Evolutionary conservation across 208 protist species (phyloP), one percentile per base, ranked within the genome.

Genomic region (Trichomonas vaginalis): DNA sequence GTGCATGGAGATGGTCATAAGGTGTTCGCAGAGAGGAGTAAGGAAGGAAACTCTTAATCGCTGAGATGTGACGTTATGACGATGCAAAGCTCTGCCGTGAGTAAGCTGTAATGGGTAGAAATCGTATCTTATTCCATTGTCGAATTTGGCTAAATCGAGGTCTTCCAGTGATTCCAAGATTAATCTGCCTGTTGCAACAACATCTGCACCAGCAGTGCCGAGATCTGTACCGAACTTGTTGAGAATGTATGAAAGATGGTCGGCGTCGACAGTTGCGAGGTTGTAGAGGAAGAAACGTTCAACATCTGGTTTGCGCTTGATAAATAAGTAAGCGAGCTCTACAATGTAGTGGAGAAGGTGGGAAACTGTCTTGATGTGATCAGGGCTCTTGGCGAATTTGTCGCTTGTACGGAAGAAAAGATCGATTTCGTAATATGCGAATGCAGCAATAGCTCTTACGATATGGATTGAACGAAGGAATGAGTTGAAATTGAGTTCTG

Each of bases 371-470:
- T n/a, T 51, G 6, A 92, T 32, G 46, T 92, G 86, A 15, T 51
- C 32, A 39, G 23, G 45, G 9, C 45, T 45, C 40, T 45, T 48
- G 17, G 3, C 10, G 42, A 51, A n/a, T 92, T 92, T 42, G 27
- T 92, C 86, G 17, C 27, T 48, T 14, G 39, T 35, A 8, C 45
- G 23, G 86, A 92, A 92, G n/a, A 92, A 92, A 0, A 51, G 3
- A 27, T 92, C 86, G 15, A 92, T 92, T 21, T 92, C 86, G 37
- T 92, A 92, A 92, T 56, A 92, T 17, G 86, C 48, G 56, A 92
- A 92, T 17, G 86, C 86, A 27, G n/a, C 17, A 92, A 92, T 92
- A 17, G 86, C 86, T 0, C 40, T 0, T 39, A 92, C n/a, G 35
- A 48, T 42, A 32, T 48, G 86, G 15, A 51, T 51, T 17, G 40